phyloP scores from a whole-genome alignment of 805 yeast genomes.

The Vanderwaltozyma verrucispora region DNA sequence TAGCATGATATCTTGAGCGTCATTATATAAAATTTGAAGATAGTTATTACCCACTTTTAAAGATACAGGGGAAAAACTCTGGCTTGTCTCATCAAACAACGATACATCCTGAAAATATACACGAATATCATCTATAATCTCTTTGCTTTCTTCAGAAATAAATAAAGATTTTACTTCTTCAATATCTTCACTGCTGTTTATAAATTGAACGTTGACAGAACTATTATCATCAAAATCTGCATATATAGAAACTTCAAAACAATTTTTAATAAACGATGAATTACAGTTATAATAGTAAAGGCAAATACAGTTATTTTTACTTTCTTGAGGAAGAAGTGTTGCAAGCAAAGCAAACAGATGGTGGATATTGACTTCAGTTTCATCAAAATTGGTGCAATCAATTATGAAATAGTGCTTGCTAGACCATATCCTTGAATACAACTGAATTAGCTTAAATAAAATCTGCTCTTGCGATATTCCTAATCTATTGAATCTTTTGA shows the following conservation, averaged over 20 bases:
- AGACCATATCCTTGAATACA: conserved; percentile 63
- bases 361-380: conserved; percentile 13
- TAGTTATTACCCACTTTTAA: conserved; percentile 57
- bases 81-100: conserved; percentile 36
- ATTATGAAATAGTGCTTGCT: conserved; percentile 49
- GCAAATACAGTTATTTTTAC: conserved; percentile 42
- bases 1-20: conserved; percentile 31
- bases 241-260: conserved; percentile 5
- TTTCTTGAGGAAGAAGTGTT: conserved; percentile 41
- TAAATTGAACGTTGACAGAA: conserved; percentile 26
- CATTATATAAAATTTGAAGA: conserved; percentile 41
- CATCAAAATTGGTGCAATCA: conserved; percentile 58
- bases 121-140: conserved; percentile 35
- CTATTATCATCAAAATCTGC: conserved; percentile 7
- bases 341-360: conserved; percentile 27
- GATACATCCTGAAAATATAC: conserved; percentile 39
- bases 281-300: conserved; percentile 39
- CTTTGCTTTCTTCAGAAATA: conserved; percentile 31
- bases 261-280: conserved; percentile 19
- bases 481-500: conserved; percentile 29
- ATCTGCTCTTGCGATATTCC: conserved; percentile 39
- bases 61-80: conserved; percentile 45
- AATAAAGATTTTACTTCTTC: conserved; percentile 33
- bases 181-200: conserved; percentile 35
- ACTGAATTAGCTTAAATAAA: conserved; percentile 51